Conservation (phyloP, 1,139 yeast genomes). For the Sugiyamaella xylanicola region DNA sequence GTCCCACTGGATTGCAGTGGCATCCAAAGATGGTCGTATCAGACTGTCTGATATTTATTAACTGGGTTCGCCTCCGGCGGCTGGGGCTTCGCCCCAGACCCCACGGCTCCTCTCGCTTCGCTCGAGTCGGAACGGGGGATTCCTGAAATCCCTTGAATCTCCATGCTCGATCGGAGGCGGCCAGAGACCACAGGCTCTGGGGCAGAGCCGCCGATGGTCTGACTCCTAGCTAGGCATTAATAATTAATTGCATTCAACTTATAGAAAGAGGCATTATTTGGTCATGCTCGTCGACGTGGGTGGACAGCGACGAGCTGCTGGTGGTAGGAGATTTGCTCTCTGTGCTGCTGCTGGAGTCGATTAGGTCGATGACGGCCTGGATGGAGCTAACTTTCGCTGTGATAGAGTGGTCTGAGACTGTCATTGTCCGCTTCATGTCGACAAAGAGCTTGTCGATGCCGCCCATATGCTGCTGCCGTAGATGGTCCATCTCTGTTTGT, state of each 20-base stretch:
- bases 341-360: background rate
- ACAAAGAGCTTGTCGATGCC: slow-evolving; percentile 28
- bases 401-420: slow-evolving; percentile 22
- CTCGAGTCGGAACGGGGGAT: background rate
- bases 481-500: slow-evolving; percentile 27
- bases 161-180: background rate
- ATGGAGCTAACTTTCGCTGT: slow-evolving; percentile 21
- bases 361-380: slow-evolving; percentile 18
- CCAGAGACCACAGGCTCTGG: background rate
- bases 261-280: slow-evolving; percentile 2
- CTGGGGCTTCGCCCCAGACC: no score
- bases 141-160: background rate
- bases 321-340: background rate
- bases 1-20: slow-evolving; percentile 42
- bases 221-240: no score
- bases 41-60: slow-evolving; percentile 39
- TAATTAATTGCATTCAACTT: slow-evolving; percentile 4
- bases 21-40: slow-evolving; percentile 45
- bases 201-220: no score
- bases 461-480: slow-evolving; percentile 31
- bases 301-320: background rate
- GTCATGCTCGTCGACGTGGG: background rate
- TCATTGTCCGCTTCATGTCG: slow-evolving; percentile 27
- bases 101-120: background rate
- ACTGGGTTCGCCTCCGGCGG: no score